Evolutionary conservation across 495 filamentous ascomycete species (phyloP).

Genomic region (Penicillium soppii): DNA sequence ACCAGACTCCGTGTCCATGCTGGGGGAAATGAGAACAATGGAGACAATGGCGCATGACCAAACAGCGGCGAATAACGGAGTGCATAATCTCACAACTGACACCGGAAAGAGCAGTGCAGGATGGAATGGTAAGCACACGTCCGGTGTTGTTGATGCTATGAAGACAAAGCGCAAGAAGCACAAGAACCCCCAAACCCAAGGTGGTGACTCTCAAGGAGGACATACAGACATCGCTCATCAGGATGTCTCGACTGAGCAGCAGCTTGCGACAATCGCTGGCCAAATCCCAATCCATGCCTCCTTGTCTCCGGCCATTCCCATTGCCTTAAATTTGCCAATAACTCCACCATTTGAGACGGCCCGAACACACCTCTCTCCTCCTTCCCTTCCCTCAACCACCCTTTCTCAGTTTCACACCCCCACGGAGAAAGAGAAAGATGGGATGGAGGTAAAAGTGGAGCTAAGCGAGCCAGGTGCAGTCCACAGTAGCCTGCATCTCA

Average conservation of each 20-base stretch:
- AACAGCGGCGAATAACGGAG: background rate
- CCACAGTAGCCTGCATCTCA: background rate
- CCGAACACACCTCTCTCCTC: conserved; percentile 1
- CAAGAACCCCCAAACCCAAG: background rate
- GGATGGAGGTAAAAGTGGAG: background rate
- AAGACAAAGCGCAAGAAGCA: background rate
- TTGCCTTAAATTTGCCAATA: background rate
- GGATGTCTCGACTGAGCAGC: background rate
- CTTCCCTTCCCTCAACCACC: background rate
- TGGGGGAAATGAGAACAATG: background rate
- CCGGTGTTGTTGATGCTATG: background rate
- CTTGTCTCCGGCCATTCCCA: background rate
- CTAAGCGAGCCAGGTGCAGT: no score
- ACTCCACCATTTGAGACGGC: conserved; percentile 1
- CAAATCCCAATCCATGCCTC: background rate
- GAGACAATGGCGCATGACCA: background rate
- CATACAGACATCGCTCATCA: background rate
- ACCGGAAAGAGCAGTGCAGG: background rate
- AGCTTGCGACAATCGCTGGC: background rate
- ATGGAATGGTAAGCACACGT: background rate
- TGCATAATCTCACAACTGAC: background rate
- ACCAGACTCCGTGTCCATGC: background rate
- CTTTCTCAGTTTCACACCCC: background rate
- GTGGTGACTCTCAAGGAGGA: background rate
- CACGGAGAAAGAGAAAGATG: background rate